These are phyloP conservation scores for Artemisia tridentata DNA, from an alignment of 129 eudicot species.

Conservation along the genomic window DNA sequence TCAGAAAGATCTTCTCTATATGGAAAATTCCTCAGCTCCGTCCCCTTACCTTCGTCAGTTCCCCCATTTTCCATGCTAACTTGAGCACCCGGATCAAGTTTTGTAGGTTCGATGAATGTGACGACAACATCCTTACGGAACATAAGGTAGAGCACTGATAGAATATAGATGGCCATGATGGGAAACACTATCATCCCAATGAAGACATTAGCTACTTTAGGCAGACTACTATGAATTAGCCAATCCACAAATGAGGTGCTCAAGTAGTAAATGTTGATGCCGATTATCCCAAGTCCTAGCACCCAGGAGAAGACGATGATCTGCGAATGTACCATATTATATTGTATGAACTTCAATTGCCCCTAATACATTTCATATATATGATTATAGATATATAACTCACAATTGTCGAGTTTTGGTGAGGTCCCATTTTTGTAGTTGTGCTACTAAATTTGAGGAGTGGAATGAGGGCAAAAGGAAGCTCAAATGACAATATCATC, in stretches of 20 bases:
- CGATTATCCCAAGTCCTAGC: slow-evolving; percentile 73
- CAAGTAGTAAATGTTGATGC: slow-evolving; percentile 79
- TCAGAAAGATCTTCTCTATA: slow-evolving; percentile 64
- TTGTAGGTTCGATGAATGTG: slow-evolving; percentile 51
- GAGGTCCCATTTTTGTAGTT: slow-evolving; percentile 71
- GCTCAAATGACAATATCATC: slow-evolving; percentile 87
- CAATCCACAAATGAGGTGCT: slow-evolving; percentile 67
- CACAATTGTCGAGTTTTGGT: slow-evolving; percentile 57
- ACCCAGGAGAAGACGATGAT: slow-evolving; percentile 71
- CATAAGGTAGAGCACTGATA: slow-evolving; percentile 72
- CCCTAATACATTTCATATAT: not conserved
- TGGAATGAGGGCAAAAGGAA: slow-evolving; percentile 83
- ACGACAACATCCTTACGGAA: slow-evolving; percentile 66
- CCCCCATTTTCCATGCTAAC: slow-evolving; percentile 47
- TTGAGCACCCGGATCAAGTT: slow-evolving; percentile 37
- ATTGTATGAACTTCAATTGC: not conserved
- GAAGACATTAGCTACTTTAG: slow-evolving; percentile 69
- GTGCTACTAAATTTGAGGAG: slow-evolving; percentile 80
- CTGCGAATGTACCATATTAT: slow-evolving; percentile 27
- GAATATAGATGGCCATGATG: slow-evolving; percentile 58
- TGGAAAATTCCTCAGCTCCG: slow-evolving; percentile 32
- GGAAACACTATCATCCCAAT: slow-evolving; percentile 77
- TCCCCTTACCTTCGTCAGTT: slow-evolving; percentile 1
- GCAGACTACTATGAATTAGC: slow-evolving; percentile 62
- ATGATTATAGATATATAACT: slow-evolving; percentile 20